A percentile compares a stretch with the other conserved stretches of the same genome.
These are phyloP conservation scores for Arachis hypogaea DNA, from an alignment of 306 rosid species.

Conservation along the genomic window DNA sequence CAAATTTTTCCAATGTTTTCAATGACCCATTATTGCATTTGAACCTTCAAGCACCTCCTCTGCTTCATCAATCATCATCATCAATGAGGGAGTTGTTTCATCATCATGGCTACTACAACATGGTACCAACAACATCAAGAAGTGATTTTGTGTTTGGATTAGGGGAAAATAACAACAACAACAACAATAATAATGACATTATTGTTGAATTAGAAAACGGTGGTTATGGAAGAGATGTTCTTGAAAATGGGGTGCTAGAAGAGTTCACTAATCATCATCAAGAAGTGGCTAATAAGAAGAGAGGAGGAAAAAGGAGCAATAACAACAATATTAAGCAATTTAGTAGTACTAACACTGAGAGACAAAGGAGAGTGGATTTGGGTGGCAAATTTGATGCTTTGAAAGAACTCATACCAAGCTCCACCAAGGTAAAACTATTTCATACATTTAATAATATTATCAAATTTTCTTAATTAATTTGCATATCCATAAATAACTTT, in stretches of 20 bases:
- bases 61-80: neutral
- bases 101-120: slow-evolving; percentile 46
- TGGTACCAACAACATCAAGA: slow-evolving; percentile 32
- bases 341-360: slow-evolving; percentile 49
- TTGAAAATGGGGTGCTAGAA: slow-evolving; percentile 57
- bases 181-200: slow-evolving; percentile 41
- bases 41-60: slow-evolving; percentile 66
- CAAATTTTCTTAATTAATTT: no score
- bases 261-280: slow-evolving; percentile 42
- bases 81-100: slow-evolving; percentile 51
- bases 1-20: slow-evolving; percentile 39
- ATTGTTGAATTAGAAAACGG: slow-evolving; percentile 47
- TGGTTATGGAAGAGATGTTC: slow-evolving; percentile 46
- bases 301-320: slow-evolving; percentile 47
- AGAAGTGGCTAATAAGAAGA: slow-evolving; percentile 51
- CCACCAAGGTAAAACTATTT: slow-evolving; percentile 55
- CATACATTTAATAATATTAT: no score
- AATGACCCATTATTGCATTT: slow-evolving; percentile 63
- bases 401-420: slow-evolving; percentile 64
- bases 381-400: slow-evolving; percentile 51
- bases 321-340: slow-evolving; percentile 34
- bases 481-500: no score
- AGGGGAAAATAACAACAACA: slow-evolving; percentile 37
- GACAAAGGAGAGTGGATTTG: slow-evolving; percentile 64
- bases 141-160: slow-evolving; percentile 47